Evolutionary conservation across 2,329 filamentous ascomycete genomes (phyloP).

Genomic region (Colletotrichum sp.): DNA sequence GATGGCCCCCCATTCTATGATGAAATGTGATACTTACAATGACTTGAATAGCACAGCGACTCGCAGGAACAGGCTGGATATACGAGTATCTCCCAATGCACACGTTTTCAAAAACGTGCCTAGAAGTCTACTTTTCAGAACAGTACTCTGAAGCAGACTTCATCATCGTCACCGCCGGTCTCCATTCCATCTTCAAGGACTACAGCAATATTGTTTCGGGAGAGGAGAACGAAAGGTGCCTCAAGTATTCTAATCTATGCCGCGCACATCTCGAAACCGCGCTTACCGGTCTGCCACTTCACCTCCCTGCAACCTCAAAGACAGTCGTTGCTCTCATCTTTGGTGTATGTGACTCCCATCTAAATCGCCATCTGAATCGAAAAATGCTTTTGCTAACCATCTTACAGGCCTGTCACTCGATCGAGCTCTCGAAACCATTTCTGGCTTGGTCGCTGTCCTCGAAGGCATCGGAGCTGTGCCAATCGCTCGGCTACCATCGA

Average conservation of each 20-base stretch:
- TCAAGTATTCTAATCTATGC: conserved; percentile 27
- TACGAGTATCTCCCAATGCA: conserved; percentile 31
- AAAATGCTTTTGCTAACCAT: no score
- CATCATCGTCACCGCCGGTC: conserved; percentile 35
- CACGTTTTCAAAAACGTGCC: conserved; percentile 35
- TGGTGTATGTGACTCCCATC: no score
- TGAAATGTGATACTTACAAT: no score
- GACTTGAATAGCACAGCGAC: background rate
- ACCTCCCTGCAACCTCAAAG: conserved; percentile 31
- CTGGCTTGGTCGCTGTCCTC: conserved; percentile 33
- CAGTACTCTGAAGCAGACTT: conserved; percentile 34
- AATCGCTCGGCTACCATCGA: conserved; percentile 35
- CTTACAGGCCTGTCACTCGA: conserved; percentile 29
- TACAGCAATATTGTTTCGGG: conserved; percentile 1
- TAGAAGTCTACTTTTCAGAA: conserved; percentile 37
- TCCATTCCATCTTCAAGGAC: conserved; percentile 19
- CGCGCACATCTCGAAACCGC: conserved; percentile 34
- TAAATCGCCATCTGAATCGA: no score
- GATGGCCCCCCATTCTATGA: no score
- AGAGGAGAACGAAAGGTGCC: conserved; percentile 24
- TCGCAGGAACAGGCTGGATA: conserved; percentile 27
- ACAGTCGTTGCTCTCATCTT: conserved; percentile 26
- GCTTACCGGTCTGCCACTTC: conserved; percentile 32
- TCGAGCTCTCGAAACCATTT: conserved; percentile 36
- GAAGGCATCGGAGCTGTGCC: conserved; percentile 35